Evolutionary conservation across 2,329 filamentous ascomycete species (phyloP), one percentile per base, ranked within the genome.

Genomic region (Diaporthe batatas): DNA sequence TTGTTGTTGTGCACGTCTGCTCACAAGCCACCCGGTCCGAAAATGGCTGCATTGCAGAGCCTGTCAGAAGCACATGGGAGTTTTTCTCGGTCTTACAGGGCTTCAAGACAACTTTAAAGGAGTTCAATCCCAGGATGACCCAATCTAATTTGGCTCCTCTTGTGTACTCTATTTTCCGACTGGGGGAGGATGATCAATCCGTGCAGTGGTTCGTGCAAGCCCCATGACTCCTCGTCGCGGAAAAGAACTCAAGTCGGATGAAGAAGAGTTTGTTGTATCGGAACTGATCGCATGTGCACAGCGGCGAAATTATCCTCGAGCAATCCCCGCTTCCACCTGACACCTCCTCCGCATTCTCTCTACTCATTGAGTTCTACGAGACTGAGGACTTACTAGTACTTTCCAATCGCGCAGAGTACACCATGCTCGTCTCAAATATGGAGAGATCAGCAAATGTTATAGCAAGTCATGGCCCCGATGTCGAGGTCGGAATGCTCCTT

Each of bases 21-120:
- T 59, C 57, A 2, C 36, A 44, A 6, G 57, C 57, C 16, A n/a
- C 36, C 8, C 36, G 36, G 3, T 59, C 57, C 2, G 57, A 59
- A 59, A 59, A 59, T 59, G 57, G 57, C 11, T 59, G 57, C 10
- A 59, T 59, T 44, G 12, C 57, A 11, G 36, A 14, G 6, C 57
- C 57, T 21, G 16, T 59, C 6, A 21, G 36, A 11, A 59, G 36
- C 16, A 21, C 57, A 3, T 59, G 57, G 57, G 36, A 59, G 36
- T 59, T 59, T 8, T 59, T 42, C 23, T 21, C 36, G 1, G 57
- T 59, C 6, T 14, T 59, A 1, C 36, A 23, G 23, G 57, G 57
- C n/a, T 25, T 59, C 14, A 44, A 44, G 6, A 59, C 36, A 3
- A 29, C 57, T 8, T 6, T 59, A n/a, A 11, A 21, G 2, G 36